Evolutionary conservation across 2,329 filamentous ascomycete species (phyloP), one percentile per base, ranked within the genome.

Genomic region (Penicillium sp.): DNA sequence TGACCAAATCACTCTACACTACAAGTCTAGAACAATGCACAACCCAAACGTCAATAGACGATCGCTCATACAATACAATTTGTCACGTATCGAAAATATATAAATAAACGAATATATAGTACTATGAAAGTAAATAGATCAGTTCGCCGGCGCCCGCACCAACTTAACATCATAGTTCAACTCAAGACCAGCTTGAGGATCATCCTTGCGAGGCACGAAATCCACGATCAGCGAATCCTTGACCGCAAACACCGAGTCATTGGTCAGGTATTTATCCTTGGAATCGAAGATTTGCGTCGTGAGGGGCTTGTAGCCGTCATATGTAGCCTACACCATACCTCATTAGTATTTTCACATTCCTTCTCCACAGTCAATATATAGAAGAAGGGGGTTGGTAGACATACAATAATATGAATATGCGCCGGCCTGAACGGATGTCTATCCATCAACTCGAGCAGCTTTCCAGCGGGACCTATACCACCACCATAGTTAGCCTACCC

Each of bases 271-370:
- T 53, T 78, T 75, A 66, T 82, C 81, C 53, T 79, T 75, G 50
- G 75, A 72, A 64, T 88, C 85, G 63, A 88, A 91, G 48, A 93
- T 82, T 65, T 93, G 87, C 1, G 86, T 88, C 0, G 83, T 85
- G 41, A 94, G 76, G 0, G 82, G 75, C 60, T 81, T 84, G 72
- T 84, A 82, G 7, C 77, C 78, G 2, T 77, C 73, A 12, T 75
- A 73, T 26, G 75, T 74, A 64, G 77, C 71, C 74, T n/a, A n/a
- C n/a, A n/a, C n/a, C n/a, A n/a, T n/a, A n/a, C n/a, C n/a, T n/a
- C n/a, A n/a, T n/a, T n/a, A n/a, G n/a, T n/a, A n/a, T n/a, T n/a
- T n/a, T n/a, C n/a, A n/a, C n/a, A n/a, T n/a, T n/a, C n/a, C n/a
- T n/a, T n/a, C n/a, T n/a, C n/a, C n/a, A n/a, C n/a, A n/a, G n/a